These are phyloP conservation scores for Tothia fuscella DNA, from an alignment of 2,329 filamentous ascomycete genomes.

Conservation along the genomic window DNA sequence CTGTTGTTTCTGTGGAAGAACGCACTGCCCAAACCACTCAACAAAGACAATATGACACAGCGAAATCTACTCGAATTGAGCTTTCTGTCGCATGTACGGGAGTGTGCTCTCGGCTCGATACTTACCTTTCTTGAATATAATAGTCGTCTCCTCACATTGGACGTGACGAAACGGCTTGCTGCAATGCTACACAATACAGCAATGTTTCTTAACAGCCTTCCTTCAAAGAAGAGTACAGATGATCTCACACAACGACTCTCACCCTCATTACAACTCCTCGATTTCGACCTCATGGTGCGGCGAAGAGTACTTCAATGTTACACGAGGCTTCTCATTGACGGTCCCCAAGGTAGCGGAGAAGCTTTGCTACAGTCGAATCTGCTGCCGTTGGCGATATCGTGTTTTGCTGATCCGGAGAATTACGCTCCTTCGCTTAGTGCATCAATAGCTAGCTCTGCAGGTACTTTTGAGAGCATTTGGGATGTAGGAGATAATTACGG, in stretches of 20 bases:
- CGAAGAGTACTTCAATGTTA: conserved; percentile 91
- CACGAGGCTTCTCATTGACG: conserved; percentile 77
- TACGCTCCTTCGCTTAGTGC: conserved; percentile 77
- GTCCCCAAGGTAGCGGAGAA: conserved; percentile 73
- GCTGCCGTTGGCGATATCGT: conserved; percentile 74
- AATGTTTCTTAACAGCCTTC: conserved; percentile 74
- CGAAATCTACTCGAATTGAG: conserved; percentile 79
- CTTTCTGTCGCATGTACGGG: conserved; percentile 85
- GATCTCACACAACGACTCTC: conserved; percentile 75
- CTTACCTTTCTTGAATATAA: conserved; percentile 91
- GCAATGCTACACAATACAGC: conserved; percentile 93
- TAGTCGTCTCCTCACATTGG: conserved; percentile 76
- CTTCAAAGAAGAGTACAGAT: conserved; percentile 71
- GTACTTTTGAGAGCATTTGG: conserved; percentile 88
- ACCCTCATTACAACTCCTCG: conserved; percentile 75
- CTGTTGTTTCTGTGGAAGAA: conserved; percentile 94
- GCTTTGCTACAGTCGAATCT: conserved; percentile 83
- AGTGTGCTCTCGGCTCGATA: conserved; percentile 86
- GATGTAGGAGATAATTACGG: conserved; percentile 89
- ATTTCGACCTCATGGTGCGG: conserved; percentile 87
- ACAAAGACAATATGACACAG: conserved; percentile 78
- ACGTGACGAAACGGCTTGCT: conserved; percentile 85
- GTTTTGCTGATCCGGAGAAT: conserved; percentile 86
- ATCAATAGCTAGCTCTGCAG: conserved; percentile 81
- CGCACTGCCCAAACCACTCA: conserved; percentile 84